Conservation (phyloP, 306 rosid genomes). For the Myrica gale region DNA sequence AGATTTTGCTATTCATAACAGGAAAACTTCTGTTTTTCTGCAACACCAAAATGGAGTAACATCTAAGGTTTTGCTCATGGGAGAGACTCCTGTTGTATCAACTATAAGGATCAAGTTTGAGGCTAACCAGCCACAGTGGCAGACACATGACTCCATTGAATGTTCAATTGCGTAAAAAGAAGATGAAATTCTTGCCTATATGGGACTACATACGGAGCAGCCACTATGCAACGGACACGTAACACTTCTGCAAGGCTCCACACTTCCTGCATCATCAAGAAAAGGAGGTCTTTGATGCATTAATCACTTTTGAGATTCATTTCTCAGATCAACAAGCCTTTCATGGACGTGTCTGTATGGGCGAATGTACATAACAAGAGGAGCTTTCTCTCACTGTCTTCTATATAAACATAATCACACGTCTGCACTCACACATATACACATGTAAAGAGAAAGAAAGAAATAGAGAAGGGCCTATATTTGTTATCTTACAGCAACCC, state of each 20-base stretch:
- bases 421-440: not conserved
- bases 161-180: constrained; percentile 16
- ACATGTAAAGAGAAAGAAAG: not conserved
- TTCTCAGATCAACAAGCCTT: not conserved
- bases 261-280: constrained; percentile 69
- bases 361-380: not conserved
- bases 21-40: not conserved
- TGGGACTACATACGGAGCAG: constrained; percentile 85
- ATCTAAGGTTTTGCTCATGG: not conserved
- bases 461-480: no score
- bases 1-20: not conserved
- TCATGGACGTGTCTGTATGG: not conserved
- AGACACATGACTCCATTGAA: not conserved
- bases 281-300: constrained; percentile 19
- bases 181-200: constrained; percentile 43
- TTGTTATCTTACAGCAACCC: not conserved
- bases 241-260: constrained; percentile 83
- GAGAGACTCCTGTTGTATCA: not conserved
- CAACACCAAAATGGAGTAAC: not conserved
- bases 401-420: no score
- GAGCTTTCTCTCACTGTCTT: no score
- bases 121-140: not conserved
- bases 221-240: constrained; percentile 60
- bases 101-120: not conserved
- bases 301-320: not conserved